Base-by-base conservation (phyloP, 2,329 filamentous ascomycete species). In the Alternaria sp. region DNA sequence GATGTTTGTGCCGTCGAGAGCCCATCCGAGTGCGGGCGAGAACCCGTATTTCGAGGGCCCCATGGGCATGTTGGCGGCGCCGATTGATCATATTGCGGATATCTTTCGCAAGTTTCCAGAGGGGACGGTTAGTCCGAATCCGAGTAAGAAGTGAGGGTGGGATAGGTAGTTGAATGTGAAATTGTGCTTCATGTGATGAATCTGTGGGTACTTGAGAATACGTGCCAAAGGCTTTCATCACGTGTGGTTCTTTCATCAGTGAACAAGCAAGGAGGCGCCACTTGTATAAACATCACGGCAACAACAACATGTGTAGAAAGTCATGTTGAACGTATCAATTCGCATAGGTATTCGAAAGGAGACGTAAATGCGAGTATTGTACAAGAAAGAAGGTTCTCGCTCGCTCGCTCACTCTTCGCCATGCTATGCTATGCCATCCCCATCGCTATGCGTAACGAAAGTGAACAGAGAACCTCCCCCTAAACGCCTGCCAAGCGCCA, bases 41-140 rank as follows among this genome's bases (percentile, higher is more conserved):
- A 82, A 83, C 37, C 86, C 86, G 3, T 85, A 84, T 0, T 89
- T 87, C 62, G 87, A 89, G 80, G 87, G 84, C 0, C 85, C 82
- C 0, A 82, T 82, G 61, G 86, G 85, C 0, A 67, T 90, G 21
- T 64, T 90, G 74, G 78, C 84, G 0, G 86, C 87, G 14, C 87
- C 87, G 0, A 78, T 89, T 18, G 88, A 89, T 72, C 83, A 82
- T 62, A 64, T 90, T 30, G 78, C 77, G 41, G 87, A 89, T 72
- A 55, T 88, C 7, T 87, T 89, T 66, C 77, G 84, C 20, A 86
- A 84, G 71, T 90, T 88, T 67, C 86, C 85, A 3, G 76, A 83
- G 25, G 60, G 78, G 58, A 78, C 58, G 51, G 55, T 60, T 30
- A 64, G 60, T 21, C 70, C 68, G 2, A 75, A 76, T 41, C 72